A percentile compares a stretch with the other conserved stretches of the same genome.
Evolutionary conservation across 139 green algal species (phyloP).

Genomic region (Chlamydomonas asymmetrica): DNA sequence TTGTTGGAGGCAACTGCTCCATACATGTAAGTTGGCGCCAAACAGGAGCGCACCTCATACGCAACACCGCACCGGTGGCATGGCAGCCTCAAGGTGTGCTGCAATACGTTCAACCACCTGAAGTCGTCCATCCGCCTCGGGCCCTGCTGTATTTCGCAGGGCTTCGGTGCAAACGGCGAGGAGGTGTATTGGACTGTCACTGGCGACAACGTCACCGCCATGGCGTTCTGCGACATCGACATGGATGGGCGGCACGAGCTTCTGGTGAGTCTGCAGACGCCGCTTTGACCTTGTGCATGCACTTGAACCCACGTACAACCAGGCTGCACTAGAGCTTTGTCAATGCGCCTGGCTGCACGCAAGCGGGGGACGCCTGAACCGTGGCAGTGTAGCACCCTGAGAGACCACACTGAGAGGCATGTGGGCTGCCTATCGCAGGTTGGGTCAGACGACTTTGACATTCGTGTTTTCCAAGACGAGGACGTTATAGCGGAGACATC

Average conservation of each 20-base stretch:
- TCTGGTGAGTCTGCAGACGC: slow-evolving; percentile 37
- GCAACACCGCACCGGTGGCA: too few species aligned
- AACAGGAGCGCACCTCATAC: background rate
- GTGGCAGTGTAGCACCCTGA: too few species aligned
- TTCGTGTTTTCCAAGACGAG: slow-evolving; percentile 66
- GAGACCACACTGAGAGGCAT: too few species aligned
- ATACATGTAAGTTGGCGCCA: slow-evolving; percentile 41
- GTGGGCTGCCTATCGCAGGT: slow-evolving; percentile 45
- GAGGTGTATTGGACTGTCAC: slow-evolving; percentile 78
- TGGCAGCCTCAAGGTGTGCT: too few species aligned
- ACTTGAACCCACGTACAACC: too few species aligned
- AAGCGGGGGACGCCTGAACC: too few species aligned
- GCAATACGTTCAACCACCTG: too few species aligned
- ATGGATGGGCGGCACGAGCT: slow-evolving; percentile 62
- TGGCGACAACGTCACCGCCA: slow-evolving; percentile 66
- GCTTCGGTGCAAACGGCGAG: slow-evolving; percentile 54
- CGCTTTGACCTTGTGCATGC: too few species aligned
- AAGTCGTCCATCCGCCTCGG: too few species aligned
- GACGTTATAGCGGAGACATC: slow-evolving; percentile 60
- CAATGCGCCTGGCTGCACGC: too few species aligned
- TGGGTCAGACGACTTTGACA: slow-evolving; percentile 71
- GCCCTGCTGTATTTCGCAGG: slow-evolving; percentile 25
- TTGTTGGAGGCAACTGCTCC: slow-evolving; percentile 75
- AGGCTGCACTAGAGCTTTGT: too few species aligned
- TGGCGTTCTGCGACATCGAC: slow-evolving; percentile 66